Evolutionary conservation across 257 asterid species (phyloP).

Genomic region (Jacaranda mimosifolia): DNA sequence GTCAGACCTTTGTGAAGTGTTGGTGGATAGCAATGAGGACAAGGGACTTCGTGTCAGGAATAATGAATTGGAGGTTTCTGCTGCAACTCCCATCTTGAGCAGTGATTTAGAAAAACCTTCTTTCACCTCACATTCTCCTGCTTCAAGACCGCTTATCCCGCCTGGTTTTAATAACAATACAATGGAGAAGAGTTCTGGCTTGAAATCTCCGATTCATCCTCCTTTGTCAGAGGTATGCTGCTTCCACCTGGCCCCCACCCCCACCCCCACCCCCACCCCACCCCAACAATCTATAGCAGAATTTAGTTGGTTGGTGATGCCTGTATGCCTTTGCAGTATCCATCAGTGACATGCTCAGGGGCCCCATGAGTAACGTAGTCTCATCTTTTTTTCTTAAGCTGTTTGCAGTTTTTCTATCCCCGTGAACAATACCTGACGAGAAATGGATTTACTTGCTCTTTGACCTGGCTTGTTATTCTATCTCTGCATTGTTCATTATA

Average conservation of each 20-base stretch:
- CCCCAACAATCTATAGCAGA: neutral
- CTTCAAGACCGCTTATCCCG: slow-evolving; percentile 81
- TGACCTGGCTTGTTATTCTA: too few species aligned
- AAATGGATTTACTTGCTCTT: too few species aligned
- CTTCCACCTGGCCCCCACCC: slow-evolving; percentile 1
- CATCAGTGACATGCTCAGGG: slow-evolving; percentile 11
- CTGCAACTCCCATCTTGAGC: slow-evolving; percentile 41
- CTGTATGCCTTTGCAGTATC: slow-evolving; percentile 2
- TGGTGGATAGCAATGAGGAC: slow-evolving; percentile 62
- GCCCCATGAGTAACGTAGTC: neutral
- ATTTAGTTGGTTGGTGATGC: slow-evolving; percentile 28
- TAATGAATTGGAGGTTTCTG: slow-evolving; percentile 56
- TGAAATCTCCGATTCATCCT: slow-evolving; percentile 57
- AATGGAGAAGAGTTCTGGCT: slow-evolving; percentile 67
- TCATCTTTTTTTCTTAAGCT: slow-evolving; percentile 10
- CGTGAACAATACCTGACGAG: too few species aligned
- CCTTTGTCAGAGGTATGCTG: slow-evolving; percentile 59
- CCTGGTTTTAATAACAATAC: slow-evolving; percentile 77
- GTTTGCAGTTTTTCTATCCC: neutral
- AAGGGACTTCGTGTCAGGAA: slow-evolving; percentile 43
- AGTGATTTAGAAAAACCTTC: slow-evolving; percentile 68
- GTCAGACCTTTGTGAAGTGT: slow-evolving; percentile 49
- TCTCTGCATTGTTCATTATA: too few species aligned
- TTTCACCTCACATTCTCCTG: slow-evolving; percentile 62
- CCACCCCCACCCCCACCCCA: neutral